A percentile compares a stretch with the other conserved stretches of the same genome.
Evolutionary conservation across 2,329 filamentous ascomycete species (phyloP).

Genomic region (Trichophyton benhamiae): DNA sequence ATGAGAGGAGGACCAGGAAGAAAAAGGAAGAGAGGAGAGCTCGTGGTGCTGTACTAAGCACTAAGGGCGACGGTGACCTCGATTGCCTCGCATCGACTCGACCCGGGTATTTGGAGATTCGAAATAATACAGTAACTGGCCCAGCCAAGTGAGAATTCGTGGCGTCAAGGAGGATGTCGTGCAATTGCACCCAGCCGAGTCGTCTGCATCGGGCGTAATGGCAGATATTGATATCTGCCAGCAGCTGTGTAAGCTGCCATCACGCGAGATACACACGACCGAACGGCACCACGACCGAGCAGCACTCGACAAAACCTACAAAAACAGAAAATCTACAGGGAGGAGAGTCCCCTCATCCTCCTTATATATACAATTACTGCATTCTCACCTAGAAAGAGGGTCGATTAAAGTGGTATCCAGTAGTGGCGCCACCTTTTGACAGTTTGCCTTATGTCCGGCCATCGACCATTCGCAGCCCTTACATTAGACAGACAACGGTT

Average conservation of each 20-base stretch:
- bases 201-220: neutral
- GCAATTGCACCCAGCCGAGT: neutral
- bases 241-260: neutral
- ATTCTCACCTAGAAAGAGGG: neutral
- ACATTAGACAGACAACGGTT: neutral
- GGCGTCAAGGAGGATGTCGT: no score
- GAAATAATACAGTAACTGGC: no score
- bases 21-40: no score
- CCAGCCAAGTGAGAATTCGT: no score
- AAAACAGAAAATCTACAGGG: neutral
- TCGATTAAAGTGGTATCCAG: neutral
- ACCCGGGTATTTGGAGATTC: no score
- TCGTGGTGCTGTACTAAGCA: no score
- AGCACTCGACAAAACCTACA: neutral
- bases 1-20: no score
- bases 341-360: neutral
- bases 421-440: neutral
- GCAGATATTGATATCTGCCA: neutral
- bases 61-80: no score
- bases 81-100: no score
- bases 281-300: neutral
- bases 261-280: neutral
- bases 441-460: neutral
- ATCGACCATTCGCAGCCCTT: neutral
- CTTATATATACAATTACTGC: neutral